Evolutionary conservation across 1,284 basidiomycete species (phyloP).

Genomic region (Taiwanofungus camphoratus): DNA sequence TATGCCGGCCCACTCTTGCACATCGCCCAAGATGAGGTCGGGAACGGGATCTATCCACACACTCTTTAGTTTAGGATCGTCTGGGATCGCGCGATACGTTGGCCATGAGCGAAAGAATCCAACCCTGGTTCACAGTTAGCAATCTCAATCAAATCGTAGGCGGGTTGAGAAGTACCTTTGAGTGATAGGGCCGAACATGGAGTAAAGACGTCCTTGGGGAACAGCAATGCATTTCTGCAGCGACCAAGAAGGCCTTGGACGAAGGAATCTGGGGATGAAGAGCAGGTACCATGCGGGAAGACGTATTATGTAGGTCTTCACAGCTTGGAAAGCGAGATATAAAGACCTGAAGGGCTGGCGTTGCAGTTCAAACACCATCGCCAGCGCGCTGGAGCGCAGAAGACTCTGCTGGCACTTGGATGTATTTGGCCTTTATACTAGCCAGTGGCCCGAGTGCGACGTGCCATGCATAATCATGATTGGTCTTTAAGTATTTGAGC

Average conservation of each 20-base stretch:
- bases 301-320: neutral
- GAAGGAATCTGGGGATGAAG: neutral
- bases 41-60: slow-evolving; percentile 16
- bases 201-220: neutral
- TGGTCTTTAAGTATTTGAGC: no score
- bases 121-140: neutral
- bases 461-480: no score
- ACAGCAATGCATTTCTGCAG: neutral
- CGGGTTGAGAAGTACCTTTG: neutral
- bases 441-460: no score
- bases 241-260: slow-evolving; percentile 3
- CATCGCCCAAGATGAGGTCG: slow-evolving; percentile 14
- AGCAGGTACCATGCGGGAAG: neutral
- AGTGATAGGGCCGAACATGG: slow-evolving; percentile 2
- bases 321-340: neutral
- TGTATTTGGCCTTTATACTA: no score
- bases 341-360: neutral
- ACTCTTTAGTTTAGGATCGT: neutral
- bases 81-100: slow-evolving; percentile 1
- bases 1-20: slow-evolving; percentile 13
- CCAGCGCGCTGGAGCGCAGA: no score
- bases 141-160: neutral
- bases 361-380: neutral
- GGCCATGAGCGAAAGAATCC: neutral
- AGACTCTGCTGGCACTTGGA: no score